Conservation (phyloP, 2,329 filamentous ascomycete species). For the Chrysoporthe deuterocubensis region DNA sequence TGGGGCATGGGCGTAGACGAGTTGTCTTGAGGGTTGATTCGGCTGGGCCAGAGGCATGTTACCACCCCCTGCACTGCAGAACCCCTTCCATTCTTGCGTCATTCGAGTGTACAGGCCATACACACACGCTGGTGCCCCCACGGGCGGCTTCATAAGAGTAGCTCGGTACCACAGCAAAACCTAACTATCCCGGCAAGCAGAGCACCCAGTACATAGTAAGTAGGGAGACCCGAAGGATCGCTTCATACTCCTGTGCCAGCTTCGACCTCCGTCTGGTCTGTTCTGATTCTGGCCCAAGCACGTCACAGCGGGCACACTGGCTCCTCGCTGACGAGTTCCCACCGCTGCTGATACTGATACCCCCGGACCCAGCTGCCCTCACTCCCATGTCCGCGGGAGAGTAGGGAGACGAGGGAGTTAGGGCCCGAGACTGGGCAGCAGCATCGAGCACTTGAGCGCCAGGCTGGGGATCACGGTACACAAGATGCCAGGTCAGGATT, state of each 20-base stretch:
- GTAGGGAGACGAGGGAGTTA: not conserved
- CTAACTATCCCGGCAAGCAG: not conserved
- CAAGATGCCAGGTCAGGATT: slow-evolving; percentile 1
- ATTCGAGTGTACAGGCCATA: not conserved
- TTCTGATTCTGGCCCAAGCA: no score
- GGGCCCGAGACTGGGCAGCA: not conserved
- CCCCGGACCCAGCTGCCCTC: no score
- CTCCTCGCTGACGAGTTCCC: no score
- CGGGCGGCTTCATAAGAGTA: not conserved
- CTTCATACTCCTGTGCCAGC: no score
- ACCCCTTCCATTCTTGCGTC: not conserved
- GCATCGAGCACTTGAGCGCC: not conserved
- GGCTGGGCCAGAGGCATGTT: not conserved
- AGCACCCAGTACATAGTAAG: not conserved
- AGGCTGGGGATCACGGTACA: not conserved
- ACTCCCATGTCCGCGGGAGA: no score
- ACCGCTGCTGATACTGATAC: no score
- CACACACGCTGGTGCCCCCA: not conserved
- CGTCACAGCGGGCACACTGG: no score
- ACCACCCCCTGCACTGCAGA: not conserved
- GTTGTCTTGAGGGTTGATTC: not conserved
- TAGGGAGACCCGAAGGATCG: not conserved
- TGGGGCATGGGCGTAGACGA: not conserved
- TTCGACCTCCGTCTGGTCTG: no score
- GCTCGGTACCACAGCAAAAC: no score